Evolutionary conservation across 148 eudicot genomes (phyloP), one percentile per base, ranked within the genome.

Genomic region (Selenicereus undatus): DNA sequence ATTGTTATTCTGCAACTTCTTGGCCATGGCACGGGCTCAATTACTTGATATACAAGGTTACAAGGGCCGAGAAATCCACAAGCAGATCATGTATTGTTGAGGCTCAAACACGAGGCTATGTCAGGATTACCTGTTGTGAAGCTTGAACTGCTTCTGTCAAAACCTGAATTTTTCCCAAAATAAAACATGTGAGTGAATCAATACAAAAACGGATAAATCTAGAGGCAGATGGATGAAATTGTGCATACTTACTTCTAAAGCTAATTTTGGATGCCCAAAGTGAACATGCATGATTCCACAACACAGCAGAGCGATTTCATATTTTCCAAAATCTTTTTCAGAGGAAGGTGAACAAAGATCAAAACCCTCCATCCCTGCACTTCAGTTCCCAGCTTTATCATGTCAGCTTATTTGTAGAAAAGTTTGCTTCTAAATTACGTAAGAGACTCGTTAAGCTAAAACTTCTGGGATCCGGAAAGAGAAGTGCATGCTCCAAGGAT

Each of bases 321-420:
- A 91, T 89, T 95, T 92, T 74, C 95, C 99, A 35, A 68, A 82
- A 84, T 60, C 76, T 76, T 77, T 88, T 80, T 81, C 87, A 77
- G 89, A 82, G 73, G 90, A 86, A 42, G 90, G 80, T 13, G 96
- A 87, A 74, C 77, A 88, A 81, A 83, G 79, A 86, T 96, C 97
- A 85, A 84, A 87, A 52, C 99, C 98, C 88, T 94, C 99, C 85
- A 90, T 96, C 97, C 99, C 99, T 94, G 99, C 99, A 94, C 99
- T 93, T 87, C 86, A 87, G 82, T 78, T 66, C 78, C 78, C 90
- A 84, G 27, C 76, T 35, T 71, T 62, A 78, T 71, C 69, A 84
- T 42, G 76, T 91, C 72, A 90, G 87, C 60, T 84, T 73, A 79
- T 71, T 62, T 51, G 35, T 71, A 79, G 29, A 75, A 77, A 24